A percentile compares a stretch with the other conserved stretches of the same genome.
phyloP scores from a whole-genome alignment of 768 basidiomycete genomes.

The Megacollybia marginata region DNA sequence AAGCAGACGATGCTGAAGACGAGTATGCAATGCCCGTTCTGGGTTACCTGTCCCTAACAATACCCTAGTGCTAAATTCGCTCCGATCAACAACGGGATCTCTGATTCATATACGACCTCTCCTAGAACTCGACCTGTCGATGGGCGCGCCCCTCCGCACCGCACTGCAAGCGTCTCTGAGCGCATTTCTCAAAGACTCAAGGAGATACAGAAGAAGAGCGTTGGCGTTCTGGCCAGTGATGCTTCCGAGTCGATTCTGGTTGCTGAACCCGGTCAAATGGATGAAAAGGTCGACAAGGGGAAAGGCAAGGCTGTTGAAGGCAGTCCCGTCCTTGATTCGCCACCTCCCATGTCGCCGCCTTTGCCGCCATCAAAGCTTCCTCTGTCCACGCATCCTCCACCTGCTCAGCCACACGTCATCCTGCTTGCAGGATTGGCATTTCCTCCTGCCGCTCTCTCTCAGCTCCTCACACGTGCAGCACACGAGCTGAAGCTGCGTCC shows the following conservation, averaged over 20 bases:
- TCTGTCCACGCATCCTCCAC: constrained; percentile 22
- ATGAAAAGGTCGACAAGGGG: constrained; percentile 68
- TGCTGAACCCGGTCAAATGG: background rate
- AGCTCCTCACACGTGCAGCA: constrained; percentile 64
- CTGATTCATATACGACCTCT: constrained; percentile 79
- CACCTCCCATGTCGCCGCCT: constrained; percentile 57
- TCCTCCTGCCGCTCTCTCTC: constrained; percentile 55
- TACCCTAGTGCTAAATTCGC: constrained; percentile 75
- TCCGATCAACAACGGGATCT: constrained; percentile 47
- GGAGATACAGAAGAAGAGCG: constrained; percentile 61
- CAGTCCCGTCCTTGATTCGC: constrained; percentile 37
- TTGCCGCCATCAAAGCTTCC: constrained; percentile 32
- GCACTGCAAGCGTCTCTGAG: constrained; percentile 79
- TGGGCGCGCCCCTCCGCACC: constrained; percentile 40
- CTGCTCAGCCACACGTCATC: constrained; percentile 43
- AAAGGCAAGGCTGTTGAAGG: constrained; percentile 60
- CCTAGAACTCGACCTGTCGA: constrained; percentile 59
- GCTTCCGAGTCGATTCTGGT: constrained; percentile 13
- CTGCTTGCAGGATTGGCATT: constrained; percentile 72
- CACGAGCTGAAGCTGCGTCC: constrained; percentile 63
- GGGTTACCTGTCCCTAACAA: constrained; percentile 7
- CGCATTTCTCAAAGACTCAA: constrained; percentile 78
- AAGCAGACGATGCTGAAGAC: constrained; percentile 89
- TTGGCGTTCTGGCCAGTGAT: constrained; percentile 21
- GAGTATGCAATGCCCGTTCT: constrained; percentile 53